Evolutionary conservation across 2,329 filamentous ascomycete genomes (phyloP), one percentile per base, ranked within the genome.

Genomic region (Sporothrix sp.): DNA sequence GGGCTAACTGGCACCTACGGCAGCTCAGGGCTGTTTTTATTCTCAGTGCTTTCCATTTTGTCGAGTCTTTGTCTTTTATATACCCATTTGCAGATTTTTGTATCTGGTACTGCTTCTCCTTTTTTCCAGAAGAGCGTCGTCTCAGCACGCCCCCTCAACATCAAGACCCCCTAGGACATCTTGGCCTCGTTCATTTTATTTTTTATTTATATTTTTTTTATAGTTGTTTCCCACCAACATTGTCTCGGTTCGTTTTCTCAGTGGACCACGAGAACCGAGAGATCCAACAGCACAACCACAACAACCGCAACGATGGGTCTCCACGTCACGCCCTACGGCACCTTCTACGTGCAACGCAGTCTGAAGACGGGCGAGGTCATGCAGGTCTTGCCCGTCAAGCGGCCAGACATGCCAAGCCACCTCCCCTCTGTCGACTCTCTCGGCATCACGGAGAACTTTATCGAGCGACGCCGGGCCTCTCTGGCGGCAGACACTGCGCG

Each of bases 381-480:
- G 33, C 54, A 57, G 28, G 52, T 57, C 20, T 16, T 57, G 18
- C 56, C 56, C 7, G 54, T 57, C 16, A 47, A 52, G 21, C 52
- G 51, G 9, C 52, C 46, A 7, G 51, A 54, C 10, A 53, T 37
- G 18, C 56, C 56, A 2, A 50, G 44, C 27, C 50, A 51, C 25
- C 52, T 57, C 16, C 56, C 56, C 2, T 56, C 54, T 0, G 56
- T 57, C 38, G 56, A 52, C 35, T 30, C 50, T 2, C 51, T 57
- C 2, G 56, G 56, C 21, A 57, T 57, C 44, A 54, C 51, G 10
- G 52, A 56, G 2, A 53, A 52, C 39, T 57, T 57, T 28, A 57
- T 57, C 18, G 54, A 57, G 46, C 25, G 46, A 9, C 56, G 56
- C n/a, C 52, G 56, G 7, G 54, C 51, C 5, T 48, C 54, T 3